Evolutionary conservation across 192 early-diverging fungal genomes (phyloP).

Genomic region (Helicostylum pulchrum): DNA sequence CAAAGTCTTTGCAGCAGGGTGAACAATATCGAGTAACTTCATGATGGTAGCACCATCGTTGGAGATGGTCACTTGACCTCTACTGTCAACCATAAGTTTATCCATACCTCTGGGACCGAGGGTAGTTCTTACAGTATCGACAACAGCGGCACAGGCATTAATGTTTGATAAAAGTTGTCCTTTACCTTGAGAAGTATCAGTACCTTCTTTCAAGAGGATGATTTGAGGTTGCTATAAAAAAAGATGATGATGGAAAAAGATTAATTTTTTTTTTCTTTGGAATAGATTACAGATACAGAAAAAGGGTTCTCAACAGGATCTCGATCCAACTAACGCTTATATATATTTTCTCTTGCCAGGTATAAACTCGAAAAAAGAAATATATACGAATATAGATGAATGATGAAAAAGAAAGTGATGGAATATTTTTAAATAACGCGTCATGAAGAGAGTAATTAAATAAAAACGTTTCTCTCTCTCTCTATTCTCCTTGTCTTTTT

Average conservation of each 20-base stretch:
- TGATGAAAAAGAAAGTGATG: too few relatives aligned
- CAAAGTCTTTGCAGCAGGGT: constrained; percentile 96
- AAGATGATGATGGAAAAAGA: too few relatives aligned
- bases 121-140: constrained; percentile 94
- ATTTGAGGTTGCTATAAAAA: constrained; percentile 89
- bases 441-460: background rate
- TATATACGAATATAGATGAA: too few relatives aligned
- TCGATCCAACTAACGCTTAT: too few relatives aligned
- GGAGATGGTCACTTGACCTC: constrained; percentile 90
- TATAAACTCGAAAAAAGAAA: too few relatives aligned
- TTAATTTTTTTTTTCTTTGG: too few relatives aligned
- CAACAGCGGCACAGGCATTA: constrained; percentile 90
- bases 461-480: too few relatives aligned
- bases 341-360: too few relatives aligned
- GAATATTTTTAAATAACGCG: constrained; percentile 1
- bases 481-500: too few relatives aligned
- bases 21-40: constrained; percentile 95
- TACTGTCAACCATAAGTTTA: constrained; percentile 95
- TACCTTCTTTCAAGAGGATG: constrained; percentile 98
- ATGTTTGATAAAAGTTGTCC: constrained; percentile 98
- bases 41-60: constrained; percentile 99
- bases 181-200: constrained; percentile 96
- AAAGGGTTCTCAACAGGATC: too few relatives aligned
- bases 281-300: too few relatives aligned
- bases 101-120: constrained; percentile 99